Conservation (phyloP, 225 moss, liverwort and hornwort genomes). For the Antitrichia curtipendula region DNA sequence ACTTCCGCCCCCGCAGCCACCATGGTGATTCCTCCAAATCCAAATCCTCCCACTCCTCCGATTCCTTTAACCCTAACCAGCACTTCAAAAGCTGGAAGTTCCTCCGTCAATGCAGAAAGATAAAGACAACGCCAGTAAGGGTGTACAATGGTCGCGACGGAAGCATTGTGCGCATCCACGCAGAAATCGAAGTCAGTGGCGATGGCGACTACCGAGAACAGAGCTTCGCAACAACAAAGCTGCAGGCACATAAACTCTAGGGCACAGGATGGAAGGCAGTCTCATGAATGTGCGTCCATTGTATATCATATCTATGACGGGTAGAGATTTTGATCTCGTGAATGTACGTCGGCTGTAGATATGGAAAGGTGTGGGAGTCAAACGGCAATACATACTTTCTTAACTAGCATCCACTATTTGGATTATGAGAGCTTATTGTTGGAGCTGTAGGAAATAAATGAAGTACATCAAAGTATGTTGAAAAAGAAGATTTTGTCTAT, state of each 20-base stretch:
- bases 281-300: not conserved
- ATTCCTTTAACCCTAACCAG: not conserved
- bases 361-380: not conserved
- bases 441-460: no score
- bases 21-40: conserved; percentile 9
- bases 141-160: not conserved
- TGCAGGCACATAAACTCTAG: not conserved
- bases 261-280: not conserved
- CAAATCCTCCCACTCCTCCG: not conserved
- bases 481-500: no score
- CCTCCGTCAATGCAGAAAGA: not conserved
- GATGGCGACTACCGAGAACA: not conserved
- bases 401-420: no score
- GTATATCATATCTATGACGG: not conserved
- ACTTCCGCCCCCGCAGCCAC: conserved; percentile 67
- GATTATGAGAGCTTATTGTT: no score
- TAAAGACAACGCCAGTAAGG: not conserved
- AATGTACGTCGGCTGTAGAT: not conserved
- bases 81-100: not conserved
- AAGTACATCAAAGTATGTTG: no score
- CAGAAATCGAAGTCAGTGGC: not conserved
- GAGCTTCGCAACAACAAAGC: not conserved
- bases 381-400: no score
- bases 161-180: not conserved
- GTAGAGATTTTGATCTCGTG: not conserved